Evolutionary conservation across 192 early-diverging fungal genomes (phyloP).

Genomic region (Podila epigama): DNA sequence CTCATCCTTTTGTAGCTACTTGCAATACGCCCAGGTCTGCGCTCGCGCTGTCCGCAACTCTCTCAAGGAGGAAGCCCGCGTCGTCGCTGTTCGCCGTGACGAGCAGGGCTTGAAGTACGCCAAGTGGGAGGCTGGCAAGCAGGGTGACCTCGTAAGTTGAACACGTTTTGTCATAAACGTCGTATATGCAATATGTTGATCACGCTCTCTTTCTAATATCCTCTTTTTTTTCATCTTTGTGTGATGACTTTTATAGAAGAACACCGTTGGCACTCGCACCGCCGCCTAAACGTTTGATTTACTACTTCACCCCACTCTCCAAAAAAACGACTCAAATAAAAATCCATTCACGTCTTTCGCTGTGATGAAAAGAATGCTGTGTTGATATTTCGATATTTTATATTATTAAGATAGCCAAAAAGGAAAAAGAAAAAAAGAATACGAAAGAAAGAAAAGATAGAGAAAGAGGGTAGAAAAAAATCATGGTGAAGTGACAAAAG

Average conservation of each 20-base stretch:
- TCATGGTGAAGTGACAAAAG: conserved; percentile 6
- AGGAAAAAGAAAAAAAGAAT: conserved; percentile 5
- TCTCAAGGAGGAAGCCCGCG: conserved; percentile 79
- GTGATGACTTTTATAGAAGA: conserved; percentile 14
- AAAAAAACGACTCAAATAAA: conserved; percentile 3
- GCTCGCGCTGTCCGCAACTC: conserved; percentile 82
- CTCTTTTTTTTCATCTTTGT: background rate
- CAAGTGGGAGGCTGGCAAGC: conserved; percentile 85
- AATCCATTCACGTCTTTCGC: background rate
- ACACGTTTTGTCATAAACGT: background rate
- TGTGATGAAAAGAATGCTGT: background rate
- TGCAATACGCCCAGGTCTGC: conserved; percentile 85
- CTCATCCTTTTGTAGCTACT: conserved; percentile 66
- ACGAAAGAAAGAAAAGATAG: conserved; percentile 5
- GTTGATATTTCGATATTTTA: background rate
- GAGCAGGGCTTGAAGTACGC: conserved; percentile 76
- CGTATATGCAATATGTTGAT: background rate
- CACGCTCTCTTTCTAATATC: background rate
- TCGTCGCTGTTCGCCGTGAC: conserved; percentile 74
- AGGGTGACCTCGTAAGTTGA: conserved; percentile 75
- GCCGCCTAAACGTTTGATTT: conserved; percentile 14
- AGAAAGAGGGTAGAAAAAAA: background rate
- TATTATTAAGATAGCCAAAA: background rate
- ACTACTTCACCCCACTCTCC: background rate
- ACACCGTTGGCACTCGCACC: conserved; percentile 33